A percentile compares a stretch with the other conserved stretches of the same genome.
Evolutionary conservation across 352 stramenopile genomes (phyloP).

Genomic region (Plasmopara muralis): DNA sequence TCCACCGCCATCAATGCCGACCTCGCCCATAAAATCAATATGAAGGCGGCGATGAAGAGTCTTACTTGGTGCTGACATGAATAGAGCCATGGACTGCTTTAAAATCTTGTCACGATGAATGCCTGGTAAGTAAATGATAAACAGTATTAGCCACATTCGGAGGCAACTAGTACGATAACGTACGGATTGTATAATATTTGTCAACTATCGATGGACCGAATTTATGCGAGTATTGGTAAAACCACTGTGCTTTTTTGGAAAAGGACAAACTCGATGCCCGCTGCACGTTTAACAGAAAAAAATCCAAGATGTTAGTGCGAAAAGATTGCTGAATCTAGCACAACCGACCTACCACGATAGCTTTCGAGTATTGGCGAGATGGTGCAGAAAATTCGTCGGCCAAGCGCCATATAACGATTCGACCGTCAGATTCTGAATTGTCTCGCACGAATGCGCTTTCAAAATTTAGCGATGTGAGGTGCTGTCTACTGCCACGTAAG

Average conservation of each 20-base stretch:
- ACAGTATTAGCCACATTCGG: not conserved
- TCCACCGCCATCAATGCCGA: conserved; percentile 64
- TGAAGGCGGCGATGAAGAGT: conserved; percentile 64
- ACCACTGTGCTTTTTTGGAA: conserved; percentile 56
- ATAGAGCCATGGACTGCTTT: conserved; percentile 57
- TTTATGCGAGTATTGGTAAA: conserved; percentile 60
- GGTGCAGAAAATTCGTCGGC: conserved; percentile 22
- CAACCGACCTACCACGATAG: conserved; percentile 15
- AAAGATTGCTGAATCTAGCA: not conserved
- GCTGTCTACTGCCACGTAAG: conserved; percentile 21
- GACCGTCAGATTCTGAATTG: conserved; percentile 13
- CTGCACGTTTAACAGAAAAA: conserved; percentile 18
- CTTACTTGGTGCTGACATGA: conserved; percentile 39
- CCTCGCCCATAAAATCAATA: conserved; percentile 81
- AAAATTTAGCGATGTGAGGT: conserved; percentile 24
- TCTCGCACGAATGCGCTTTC: conserved; percentile 32
- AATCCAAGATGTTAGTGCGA: not conserved
- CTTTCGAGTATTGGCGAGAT: conserved; percentile 27
- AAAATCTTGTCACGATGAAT: conserved; percentile 62
- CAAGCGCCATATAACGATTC: conserved; percentile 15
- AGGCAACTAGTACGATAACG: conserved; percentile 2
- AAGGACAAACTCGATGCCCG: conserved; percentile 39
- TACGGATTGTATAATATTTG: conserved; percentile 63
- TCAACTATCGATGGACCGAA: conserved; percentile 45
- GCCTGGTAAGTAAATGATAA: conserved; percentile 20